phyloP scores from a whole-genome alignment of 176 grass and related monocot species.

The Stipa capillata region DNA sequence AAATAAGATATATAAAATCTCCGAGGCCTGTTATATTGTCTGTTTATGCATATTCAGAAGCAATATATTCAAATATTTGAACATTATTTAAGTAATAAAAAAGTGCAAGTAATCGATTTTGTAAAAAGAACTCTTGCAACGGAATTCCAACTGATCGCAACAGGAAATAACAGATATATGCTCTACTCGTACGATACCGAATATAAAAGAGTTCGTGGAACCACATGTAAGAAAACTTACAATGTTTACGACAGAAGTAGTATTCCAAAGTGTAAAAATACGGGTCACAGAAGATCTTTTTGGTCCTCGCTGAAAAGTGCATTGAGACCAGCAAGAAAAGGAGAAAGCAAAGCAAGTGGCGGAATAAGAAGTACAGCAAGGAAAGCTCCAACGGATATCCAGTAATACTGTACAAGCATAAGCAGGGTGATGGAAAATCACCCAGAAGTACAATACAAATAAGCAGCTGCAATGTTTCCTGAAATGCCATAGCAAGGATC shows the following conservation, averaged over 20 bases:
- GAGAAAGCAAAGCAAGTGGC: conserved; percentile 62
- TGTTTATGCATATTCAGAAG: too few species aligned
- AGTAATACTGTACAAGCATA: conserved; percentile 81
- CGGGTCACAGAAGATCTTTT: conserved; percentile 78
- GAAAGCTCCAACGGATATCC: conserved; percentile 86
- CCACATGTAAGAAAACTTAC: conserved; percentile 31
- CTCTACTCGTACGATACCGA: neutral
- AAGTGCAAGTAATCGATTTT: conserved; percentile 6
- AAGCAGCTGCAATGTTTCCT: conserved; percentile 79
- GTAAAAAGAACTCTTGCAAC: neutral
- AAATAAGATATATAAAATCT: conserved; percentile 8
- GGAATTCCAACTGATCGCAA: neutral
- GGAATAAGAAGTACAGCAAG: conserved; percentile 76
- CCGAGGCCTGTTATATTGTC: too few species aligned
- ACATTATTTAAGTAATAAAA: too few species aligned
- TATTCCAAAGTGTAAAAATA: conserved; percentile 83
- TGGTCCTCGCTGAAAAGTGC: conserved; percentile 82
- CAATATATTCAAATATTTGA: too few species aligned
- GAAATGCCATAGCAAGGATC: conserved; percentile 42
- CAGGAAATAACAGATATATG: conserved; percentile 1
- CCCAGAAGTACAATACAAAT: conserved; percentile 75
- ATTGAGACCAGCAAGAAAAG: too few species aligned
- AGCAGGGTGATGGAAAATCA: conserved; percentile 73
- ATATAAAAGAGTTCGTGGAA: neutral
- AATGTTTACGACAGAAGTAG: conserved; percentile 72